Base-by-base conservation (phyloP, 805 yeast species). In the Ascoidea rubescens region DNA sequence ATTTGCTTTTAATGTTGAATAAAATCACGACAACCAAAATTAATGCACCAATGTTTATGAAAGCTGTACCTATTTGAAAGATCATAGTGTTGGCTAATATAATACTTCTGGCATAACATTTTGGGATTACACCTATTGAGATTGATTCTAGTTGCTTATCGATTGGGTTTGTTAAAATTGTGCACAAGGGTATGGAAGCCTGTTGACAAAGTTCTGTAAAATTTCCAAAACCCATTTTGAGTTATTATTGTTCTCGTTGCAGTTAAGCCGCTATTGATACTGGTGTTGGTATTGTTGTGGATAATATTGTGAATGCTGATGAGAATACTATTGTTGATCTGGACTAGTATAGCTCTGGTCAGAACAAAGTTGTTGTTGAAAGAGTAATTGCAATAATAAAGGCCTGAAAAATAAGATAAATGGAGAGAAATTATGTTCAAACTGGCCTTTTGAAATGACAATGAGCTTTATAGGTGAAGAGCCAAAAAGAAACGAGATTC, bases 31-130 rank as follows among this genome's bases (percentile, higher is more conserved):
- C 70, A 44, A 84, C 56, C 46, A 87, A 75, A 5, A 76, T 67
- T 42, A 93, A 67, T 0, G 87, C 79, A 1, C 84, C 88, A 51
- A 91, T 80, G 62, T 90, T 87, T 21, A 89, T 78, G 63, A 91
- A 85, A 5, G 95, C 88, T 56, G 83, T 85, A 32, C 96, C 97
- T 12, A 87, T 73, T 64, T 87, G 87, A 68, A 89, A 91, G 21
- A 91, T 87, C 69, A 87, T 74, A 0, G 98, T 91, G 67, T 91
- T 91, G 51, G 96, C 96, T 46, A 91, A 62, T 58, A 84, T 89
- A 28, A 91, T 87, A 5, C 91, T 76, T 60, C 97, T 71, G 0
- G 97, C 83, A 59, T 87, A 91, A 67, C 98, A 91, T 45, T 67
- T 64, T 4, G 97, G 81, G 32, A 87, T 63, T 31, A 90, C 71